Base-by-base conservation (phyloP, 1,139 yeast genomes). In the Yamadazyma trypodendri region DNA sequence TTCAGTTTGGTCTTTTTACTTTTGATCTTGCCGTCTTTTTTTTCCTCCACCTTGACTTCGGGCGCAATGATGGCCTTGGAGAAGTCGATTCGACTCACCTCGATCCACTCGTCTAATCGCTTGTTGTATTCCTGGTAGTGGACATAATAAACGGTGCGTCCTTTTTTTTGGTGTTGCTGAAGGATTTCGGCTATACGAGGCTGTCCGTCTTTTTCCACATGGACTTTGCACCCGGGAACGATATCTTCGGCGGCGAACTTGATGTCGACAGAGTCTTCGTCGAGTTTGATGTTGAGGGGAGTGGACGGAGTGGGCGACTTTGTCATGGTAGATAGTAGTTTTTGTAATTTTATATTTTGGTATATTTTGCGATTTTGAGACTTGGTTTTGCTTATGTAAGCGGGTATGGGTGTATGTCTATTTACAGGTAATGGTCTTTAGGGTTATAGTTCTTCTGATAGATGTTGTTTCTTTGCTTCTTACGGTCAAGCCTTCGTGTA, bases 61-160 rank as follows among this genome's bases (percentile, higher is more conserved):
- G 97, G 97, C 45, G 80, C 68, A 27, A 77, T 77, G 43, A 90
- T 77, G 0, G 88, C 85, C 44, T 79, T 68, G 17, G 72, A 65
- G 42, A 81, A 75, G 56, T 88, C 89, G 8, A 92, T 79, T 38
- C 95, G 71, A 24, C 79, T 81, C 5, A 77, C 71, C 12, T 75
- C 69, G 6, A 92, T 79, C 97, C 97, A 92, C 59, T 92, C 98
- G 65, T 92, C 99, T 51, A 92, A 72, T 41, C 77, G 56, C 49
- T 92, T 92, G 65, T 92, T 92, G 68, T 84, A 92, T 51, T 90
- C 96, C 41, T 81, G 88, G 61, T 89, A 92, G 61, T 92, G 99
- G 20, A 92, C 97, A 59, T 94, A 92, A 60, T 83, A 90, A 45
- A 79, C 87, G 27, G 81, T 77, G 41, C 84, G 77, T 6, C 92